Base-by-base conservation (phyloP, 2,329 filamentous ascomycete species). In the Didymella pinodella region DNA sequence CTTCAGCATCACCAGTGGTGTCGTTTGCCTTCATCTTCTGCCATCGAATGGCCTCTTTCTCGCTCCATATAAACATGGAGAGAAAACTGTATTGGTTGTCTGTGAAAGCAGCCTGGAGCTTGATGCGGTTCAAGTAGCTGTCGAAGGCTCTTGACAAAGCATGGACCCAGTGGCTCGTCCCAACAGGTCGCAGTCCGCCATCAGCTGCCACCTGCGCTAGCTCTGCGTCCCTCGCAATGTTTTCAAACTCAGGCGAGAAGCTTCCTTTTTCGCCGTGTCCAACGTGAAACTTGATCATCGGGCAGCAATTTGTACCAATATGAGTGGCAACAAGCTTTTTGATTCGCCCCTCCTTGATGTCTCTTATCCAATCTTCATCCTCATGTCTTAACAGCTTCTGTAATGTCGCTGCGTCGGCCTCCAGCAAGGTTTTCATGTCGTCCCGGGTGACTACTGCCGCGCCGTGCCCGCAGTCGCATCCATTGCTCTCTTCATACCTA, bases 51-150 rank as follows among this genome's bases (percentile, higher is more conserved):
- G 40, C 4, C 40, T 25, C 5, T 7, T 11, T 12, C 18, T 20
- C 3, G 11, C 31, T 48, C 46, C 41, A 18, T 7, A 16, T 45
- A 14, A 36, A 36, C 34, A 22, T 26, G 34, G 36, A 26, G n/a
- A 54, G 16, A 10, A 55, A 49, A 14, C 18, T 25, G 25, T 49
- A 55, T 5, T 16, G 20, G n/a, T 55, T 55, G 1, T 43, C 53
- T 0, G 28, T n/a, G 28, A 55, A 55, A n/a, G 43, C 10, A n/a
- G 28, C 14, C 20, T 18, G 20, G 1, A 55, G 46, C 14, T 47
- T 31, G 6, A 55, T 22, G 18, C 40, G 46, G 12, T 47, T 7
- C 16, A 55, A 10, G 8, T 55, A 55, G 7, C 22, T 12, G 6
- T 43, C 14, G n/a, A 50, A 41, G 18, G 38, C n/a, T 16, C 7